phyloP scores from a whole-genome alignment of 345 rosid species.

The Trapa incisa region DNA sequence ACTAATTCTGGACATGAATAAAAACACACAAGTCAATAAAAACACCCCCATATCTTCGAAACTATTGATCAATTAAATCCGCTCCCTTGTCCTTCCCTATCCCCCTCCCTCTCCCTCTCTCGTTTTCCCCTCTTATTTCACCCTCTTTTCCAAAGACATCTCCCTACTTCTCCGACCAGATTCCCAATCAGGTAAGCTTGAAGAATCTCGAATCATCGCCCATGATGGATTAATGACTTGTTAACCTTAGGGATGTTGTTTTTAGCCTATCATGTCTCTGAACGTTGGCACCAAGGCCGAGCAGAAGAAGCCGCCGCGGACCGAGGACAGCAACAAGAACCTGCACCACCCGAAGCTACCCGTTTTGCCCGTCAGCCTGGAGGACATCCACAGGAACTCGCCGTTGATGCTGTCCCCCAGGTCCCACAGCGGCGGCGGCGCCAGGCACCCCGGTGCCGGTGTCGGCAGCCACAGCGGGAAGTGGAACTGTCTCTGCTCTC shows the following conservation, averaged over 20 bases:
- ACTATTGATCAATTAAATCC: not conserved
- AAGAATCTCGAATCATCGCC: too few relatives aligned
- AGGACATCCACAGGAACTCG: conserved; percentile 7
- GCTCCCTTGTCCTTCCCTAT: not conserved
- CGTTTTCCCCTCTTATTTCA: not conserved
- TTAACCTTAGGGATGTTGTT: not conserved
- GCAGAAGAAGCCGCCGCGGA: conserved; percentile 10
- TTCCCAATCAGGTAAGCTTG: not conserved
- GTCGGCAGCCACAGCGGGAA: conserved; percentile 8
- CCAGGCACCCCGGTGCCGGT: not conserved
- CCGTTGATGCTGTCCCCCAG: conserved; percentile 9
- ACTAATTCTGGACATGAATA: not conserved
- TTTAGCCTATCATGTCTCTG: not conserved
- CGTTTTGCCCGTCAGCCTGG: not conserved
- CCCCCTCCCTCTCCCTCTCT: not conserved
- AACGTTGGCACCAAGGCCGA: not conserved
- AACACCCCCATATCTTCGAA: not conserved
- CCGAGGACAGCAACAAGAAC: not conserved
- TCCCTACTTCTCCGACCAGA: not conserved
- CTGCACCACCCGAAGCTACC: not conserved
- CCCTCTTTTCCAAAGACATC: not conserved
- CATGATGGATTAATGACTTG: not conserved
- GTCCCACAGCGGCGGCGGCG: not conserved
- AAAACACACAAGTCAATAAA: not conserved
- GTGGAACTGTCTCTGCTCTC: conserved; percentile 55